Percentiles rank a stretch among this genome's conserved stretches.
phyloP scores from a whole-genome alignment of 495 filamentous ascomycete species.

The Hypoxylon lienhwacheense region DNA sequence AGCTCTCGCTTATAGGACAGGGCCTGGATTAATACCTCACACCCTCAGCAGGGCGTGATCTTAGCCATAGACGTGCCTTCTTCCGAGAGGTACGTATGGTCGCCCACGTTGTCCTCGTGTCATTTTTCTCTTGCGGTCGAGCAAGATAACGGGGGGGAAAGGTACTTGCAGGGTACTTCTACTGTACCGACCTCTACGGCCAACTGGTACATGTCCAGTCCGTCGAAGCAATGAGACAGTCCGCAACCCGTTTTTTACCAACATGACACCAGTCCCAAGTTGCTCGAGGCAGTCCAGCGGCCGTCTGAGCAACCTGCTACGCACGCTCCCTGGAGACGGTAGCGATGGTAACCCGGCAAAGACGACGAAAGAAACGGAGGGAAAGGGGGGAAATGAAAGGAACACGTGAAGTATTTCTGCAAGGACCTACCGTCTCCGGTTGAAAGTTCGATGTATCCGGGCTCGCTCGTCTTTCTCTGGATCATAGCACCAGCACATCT shows the following conservation, averaged over 20 bases:
- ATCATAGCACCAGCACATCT: conserved; percentile 25
- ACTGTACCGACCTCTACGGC: conserved; percentile 16
- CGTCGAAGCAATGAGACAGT: conserved; percentile 20
- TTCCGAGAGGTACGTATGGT: conserved; percentile 24
- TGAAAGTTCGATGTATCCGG: conserved; percentile 21
- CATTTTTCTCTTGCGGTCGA: conserved; percentile 26
- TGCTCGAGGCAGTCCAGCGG: conserved; percentile 22
- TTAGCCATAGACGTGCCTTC: conserved; percentile 31
- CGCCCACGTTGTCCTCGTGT: conserved; percentile 29
- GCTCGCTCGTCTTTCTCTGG: conserved; percentile 6
- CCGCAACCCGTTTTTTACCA: conserved; percentile 27
- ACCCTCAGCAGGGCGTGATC: conserved; percentile 37
- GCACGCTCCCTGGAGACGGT: conserved; percentile 18
- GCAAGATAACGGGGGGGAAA: conserved; percentile 32
- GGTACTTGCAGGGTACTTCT: conserved; percentile 28
- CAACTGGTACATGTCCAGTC: conserved; percentile 16
- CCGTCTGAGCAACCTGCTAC: conserved; percentile 18
- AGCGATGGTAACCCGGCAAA: conserved; percentile 24
- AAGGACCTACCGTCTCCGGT: conserved; percentile 27
- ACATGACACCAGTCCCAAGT: conserved; percentile 33
- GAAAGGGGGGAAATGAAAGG: not conserved
- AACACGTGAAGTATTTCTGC: conserved; percentile 15
- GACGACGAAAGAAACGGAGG: no score
- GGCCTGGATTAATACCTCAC: conserved; percentile 37
- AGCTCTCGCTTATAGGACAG: conserved; percentile 36